phyloP scores from a whole-genome alignment of 768 basidiomycete genomes.

The Ramaria rubella region DNA sequence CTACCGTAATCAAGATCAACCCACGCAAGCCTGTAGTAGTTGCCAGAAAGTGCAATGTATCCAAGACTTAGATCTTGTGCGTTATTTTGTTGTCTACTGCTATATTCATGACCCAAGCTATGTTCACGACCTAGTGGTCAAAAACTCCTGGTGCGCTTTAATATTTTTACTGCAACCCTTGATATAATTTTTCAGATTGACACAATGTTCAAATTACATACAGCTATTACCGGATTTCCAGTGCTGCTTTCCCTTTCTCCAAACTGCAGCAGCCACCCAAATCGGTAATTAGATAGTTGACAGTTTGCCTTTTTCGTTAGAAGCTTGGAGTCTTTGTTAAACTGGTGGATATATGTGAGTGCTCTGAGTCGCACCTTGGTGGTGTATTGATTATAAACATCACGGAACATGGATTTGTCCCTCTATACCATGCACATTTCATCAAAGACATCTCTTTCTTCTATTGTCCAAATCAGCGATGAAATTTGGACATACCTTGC shows the following conservation, averaged over 20 bases:
- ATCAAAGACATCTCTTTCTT: slow-evolving; percentile 5
- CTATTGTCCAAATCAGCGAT: background rate
- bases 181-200: too few relatives aligned
- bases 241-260: slow-evolving; percentile 7
- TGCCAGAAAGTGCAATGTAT: too few relatives aligned
- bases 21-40: too few relatives aligned
- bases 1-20: too few relatives aligned
- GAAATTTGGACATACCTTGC: slow-evolving; percentile 3
- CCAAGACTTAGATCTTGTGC: too few relatives aligned
- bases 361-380: background rate
- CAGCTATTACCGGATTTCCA: background rate
- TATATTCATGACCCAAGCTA: too few relatives aligned
- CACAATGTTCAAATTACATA: too few relatives aligned
- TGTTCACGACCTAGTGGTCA: too few relatives aligned
- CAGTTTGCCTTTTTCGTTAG: background rate
- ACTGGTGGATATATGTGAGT: slow-evolving; percentile 8
- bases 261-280: background rate
- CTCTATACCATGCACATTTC: background rate
- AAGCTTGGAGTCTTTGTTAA: slow-evolving; percentile 7
- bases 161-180: too few relatives aligned
- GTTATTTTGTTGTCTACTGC: too few relatives aligned
- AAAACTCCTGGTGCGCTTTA: too few relatives aligned
- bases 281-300: slow-evolving; percentile 5
- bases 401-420: background rate
- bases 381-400: background rate